These are phyloP conservation scores for Cystofilobasidium ferigula DNA, from an alignment of 768 basidiomycete genomes.

Conservation along the genomic window DNA sequence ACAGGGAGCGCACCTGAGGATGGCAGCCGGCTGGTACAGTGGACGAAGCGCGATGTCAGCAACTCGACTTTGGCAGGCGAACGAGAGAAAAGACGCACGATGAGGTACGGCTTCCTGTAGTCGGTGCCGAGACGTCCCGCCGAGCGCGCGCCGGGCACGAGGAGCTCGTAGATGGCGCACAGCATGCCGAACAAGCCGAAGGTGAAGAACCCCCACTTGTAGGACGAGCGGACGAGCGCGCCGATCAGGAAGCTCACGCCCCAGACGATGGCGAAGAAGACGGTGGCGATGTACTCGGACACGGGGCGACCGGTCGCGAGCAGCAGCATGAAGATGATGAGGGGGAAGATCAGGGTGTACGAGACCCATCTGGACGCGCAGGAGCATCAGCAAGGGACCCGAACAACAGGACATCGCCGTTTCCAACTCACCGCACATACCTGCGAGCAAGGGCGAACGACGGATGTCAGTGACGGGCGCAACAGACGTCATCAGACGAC, in stretches of 20 bases:
- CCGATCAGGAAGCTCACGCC: constrained; percentile 46
- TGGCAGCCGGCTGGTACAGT: background rate
- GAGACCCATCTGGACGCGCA: background rate
- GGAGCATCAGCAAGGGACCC: no score
- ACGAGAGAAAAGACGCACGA: constrained; percentile 41
- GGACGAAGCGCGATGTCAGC: background rate
- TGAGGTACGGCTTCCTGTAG: constrained; percentile 34
- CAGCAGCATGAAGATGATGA: constrained; percentile 45
- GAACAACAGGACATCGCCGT: no score
- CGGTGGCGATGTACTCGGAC: constrained; percentile 44
- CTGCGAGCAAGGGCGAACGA: background rate
- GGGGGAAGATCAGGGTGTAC: constrained; percentile 41
- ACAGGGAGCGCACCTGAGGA: background rate
- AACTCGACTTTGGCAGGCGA: background rate
- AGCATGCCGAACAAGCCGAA: constrained; percentile 46
- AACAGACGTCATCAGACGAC: background rate
- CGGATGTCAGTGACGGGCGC: background rate
- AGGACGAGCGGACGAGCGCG: constrained; percentile 45
- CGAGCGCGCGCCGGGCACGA: constrained; percentile 31
- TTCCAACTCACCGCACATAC: background rate
- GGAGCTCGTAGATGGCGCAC: constrained; percentile 45
- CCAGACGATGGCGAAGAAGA: constrained; percentile 46
- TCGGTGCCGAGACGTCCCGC: constrained; percentile 34
- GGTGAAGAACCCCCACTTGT: constrained; percentile 48
- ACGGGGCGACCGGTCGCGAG: constrained; percentile 46